Evolutionary conservation across 345 rosid genomes (phyloP).

Genomic region (Eucalyptus pumila): DNA sequence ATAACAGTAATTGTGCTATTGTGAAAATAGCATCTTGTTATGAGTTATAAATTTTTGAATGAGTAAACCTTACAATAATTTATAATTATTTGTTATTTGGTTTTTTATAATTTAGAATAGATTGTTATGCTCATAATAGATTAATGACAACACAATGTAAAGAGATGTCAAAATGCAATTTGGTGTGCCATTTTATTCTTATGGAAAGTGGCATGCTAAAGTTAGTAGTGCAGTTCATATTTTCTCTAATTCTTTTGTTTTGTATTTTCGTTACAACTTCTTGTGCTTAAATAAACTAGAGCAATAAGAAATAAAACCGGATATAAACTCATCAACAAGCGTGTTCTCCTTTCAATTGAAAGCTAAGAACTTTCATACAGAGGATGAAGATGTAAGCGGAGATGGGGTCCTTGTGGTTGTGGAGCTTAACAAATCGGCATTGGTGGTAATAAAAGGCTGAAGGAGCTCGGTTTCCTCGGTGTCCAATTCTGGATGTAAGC

Average conservation of each 20-base stretch:
- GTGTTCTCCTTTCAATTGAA: background rate
- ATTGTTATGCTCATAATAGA: background rate
- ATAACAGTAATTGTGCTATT: background rate
- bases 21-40: background rate
- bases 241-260: too few species aligned
- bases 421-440: background rate
- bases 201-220: too few species aligned
- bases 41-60: background rate
- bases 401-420: background rate
- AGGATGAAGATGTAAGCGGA: background rate
- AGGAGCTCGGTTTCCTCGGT: background rate
- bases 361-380: background rate
- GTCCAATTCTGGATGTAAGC: background rate
- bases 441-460: background rate
- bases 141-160: background rate
- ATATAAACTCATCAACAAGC: background rate
- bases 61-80: background rate
- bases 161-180: too few species aligned
- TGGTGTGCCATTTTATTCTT: too few species aligned
- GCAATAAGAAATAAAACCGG: too few species aligned
- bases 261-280: too few species aligned
- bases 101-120: background rate
- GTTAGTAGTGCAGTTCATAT: too few species aligned
- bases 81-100: too few species aligned
- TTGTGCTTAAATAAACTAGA: too few species aligned